A percentile compares a stretch with the other conserved stretches of the same genome.
phyloP scores from a whole-genome alignment of 345 rosid species.

The Heritiera littoralis region DNA sequence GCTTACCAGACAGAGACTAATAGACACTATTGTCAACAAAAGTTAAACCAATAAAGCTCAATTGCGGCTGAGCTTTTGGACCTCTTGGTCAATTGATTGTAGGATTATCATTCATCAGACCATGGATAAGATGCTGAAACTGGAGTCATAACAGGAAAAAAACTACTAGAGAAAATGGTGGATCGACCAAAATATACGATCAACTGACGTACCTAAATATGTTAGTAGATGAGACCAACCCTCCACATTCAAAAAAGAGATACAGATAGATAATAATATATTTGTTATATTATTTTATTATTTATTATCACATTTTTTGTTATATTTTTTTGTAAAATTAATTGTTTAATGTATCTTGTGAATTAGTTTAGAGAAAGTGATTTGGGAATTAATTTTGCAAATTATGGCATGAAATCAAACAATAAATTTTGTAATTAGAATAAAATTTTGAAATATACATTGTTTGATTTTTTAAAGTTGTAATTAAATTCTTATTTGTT shows the following conservation, averaged over 20 bases:
- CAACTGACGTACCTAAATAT: not conserved
- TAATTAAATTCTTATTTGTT: too few relatives aligned
- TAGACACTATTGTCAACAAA: not conserved
- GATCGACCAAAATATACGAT: not conserved
- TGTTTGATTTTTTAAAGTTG: too few relatives aligned
- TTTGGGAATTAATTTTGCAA: too few relatives aligned
- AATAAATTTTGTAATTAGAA: too few relatives aligned
- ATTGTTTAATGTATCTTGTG: too few relatives aligned
- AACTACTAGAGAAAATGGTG: not conserved
- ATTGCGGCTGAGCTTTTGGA: not conserved
- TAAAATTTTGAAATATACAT: too few relatives aligned
- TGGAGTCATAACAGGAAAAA: not conserved
- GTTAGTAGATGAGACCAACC: not conserved
- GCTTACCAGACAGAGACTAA: slow-evolving; percentile 2
- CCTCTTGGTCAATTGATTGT: not conserved
- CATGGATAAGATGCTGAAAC: not conserved
- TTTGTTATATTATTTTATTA: too few relatives aligned
- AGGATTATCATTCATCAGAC: not conserved
- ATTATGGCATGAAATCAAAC: too few relatives aligned
- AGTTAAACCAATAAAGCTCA: not conserved
- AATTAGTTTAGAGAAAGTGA: too few relatives aligned
- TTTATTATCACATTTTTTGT: too few relatives aligned
- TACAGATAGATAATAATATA: too few relatives aligned
- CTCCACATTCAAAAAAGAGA: not conserved
- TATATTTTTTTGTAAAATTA: too few relatives aligned